These are phyloP conservation scores for Cyclotella sp. DNA, from an alignment of 108 stramenopile species.

Conservation along the genomic window DNA sequence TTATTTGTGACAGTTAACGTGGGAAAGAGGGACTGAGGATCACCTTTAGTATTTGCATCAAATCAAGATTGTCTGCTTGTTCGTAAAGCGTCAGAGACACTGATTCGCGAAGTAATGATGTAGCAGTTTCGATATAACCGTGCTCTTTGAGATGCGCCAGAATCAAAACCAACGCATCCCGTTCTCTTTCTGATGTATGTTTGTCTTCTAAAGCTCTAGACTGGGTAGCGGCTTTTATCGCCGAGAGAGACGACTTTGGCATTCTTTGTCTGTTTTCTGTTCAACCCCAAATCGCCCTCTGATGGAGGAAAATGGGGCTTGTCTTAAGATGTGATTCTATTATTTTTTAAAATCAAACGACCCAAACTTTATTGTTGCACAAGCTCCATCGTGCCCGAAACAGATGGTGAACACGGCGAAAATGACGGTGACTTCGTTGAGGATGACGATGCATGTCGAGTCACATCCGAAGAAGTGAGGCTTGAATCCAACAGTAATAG, in stretches of 20 bases:
- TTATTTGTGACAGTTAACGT: too few relatives aligned
- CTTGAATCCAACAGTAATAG: too few relatives aligned
- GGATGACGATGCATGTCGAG: neutral
- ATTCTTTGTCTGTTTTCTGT: neutral
- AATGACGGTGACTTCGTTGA: neutral
- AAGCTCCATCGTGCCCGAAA: neutral
- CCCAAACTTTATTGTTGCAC: neutral
- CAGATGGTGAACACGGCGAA: constrained; percentile 11
- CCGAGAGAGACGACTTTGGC: constrained; percentile 30
- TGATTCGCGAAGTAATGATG: constrained; percentile 36
- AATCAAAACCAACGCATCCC: constrained; percentile 42
- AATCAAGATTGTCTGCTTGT: constrained; percentile 68
- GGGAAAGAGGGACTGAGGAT: neutral
- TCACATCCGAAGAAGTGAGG: neutral
- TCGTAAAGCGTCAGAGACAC: constrained; percentile 24
- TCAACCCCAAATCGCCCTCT: too few relatives aligned
- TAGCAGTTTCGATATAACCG: constrained; percentile 48
- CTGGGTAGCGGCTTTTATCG: constrained; percentile 43
- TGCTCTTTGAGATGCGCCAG: constrained; percentile 30
- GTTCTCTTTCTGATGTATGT: constrained; percentile 27
- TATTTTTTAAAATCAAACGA: neutral
- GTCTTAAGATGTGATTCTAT: neutral
- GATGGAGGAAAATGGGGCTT: too few relatives aligned
- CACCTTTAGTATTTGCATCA: constrained; percentile 44
- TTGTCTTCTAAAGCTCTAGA: constrained; percentile 38